A percentile compares a stretch with the other conserved stretches of the same genome.
These are phyloP conservation scores for Neofusicoccum laricinum DNA, from an alignment of 2,329 filamentous ascomycete species.

Conservation along the genomic window DNA sequence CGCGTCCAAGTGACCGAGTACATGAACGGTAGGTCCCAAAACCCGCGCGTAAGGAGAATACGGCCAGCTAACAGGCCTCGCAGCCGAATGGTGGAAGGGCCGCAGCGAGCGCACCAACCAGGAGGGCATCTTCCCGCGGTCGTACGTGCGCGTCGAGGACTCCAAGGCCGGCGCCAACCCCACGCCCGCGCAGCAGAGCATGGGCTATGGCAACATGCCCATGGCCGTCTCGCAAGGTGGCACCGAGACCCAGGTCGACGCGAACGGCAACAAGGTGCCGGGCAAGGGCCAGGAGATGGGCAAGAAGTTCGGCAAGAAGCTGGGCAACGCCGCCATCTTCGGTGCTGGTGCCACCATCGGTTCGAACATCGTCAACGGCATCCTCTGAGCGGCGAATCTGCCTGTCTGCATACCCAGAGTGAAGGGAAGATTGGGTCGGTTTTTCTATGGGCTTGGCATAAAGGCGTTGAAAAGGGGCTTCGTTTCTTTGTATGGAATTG, in stretches of 20 bases:
- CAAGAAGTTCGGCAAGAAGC: slow-evolving; percentile 96
- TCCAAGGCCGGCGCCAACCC: slow-evolving; percentile 44
- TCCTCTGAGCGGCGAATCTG: slow-evolving; percentile 61
- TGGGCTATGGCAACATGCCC: slow-evolving; percentile 69
- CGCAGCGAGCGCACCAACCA: slow-evolving; percentile 76
- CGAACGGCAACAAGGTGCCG: slow-evolving; percentile 49
- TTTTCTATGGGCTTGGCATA: not conserved
- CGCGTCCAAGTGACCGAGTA: slow-evolving; percentile 78
- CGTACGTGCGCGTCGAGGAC: slow-evolving; percentile 74
- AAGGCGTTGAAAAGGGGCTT: not conserved
- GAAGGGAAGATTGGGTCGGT: not conserved
- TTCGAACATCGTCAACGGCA: slow-evolving; percentile 84
- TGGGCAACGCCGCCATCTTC: slow-evolving; percentile 82
- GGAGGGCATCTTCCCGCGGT: slow-evolving; percentile 93
- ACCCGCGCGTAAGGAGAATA: too few relatives aligned
- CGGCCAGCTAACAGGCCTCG: not conserved
- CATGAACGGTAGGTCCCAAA: slow-evolving; percentile 61
- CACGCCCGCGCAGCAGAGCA: slow-evolving; percentile 51
- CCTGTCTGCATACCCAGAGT: not conserved
- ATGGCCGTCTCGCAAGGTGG: slow-evolving; percentile 68
- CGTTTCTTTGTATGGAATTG: not conserved
- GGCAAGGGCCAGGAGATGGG: slow-evolving; percentile 71
- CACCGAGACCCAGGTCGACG: slow-evolving; percentile 21
- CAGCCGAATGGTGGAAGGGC: slow-evolving; percentile 90
- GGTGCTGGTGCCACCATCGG: slow-evolving; percentile 91